Conservation (phyloP, 2,329 filamentous ascomycete species). For the Colletotrichum salicis region DNA sequence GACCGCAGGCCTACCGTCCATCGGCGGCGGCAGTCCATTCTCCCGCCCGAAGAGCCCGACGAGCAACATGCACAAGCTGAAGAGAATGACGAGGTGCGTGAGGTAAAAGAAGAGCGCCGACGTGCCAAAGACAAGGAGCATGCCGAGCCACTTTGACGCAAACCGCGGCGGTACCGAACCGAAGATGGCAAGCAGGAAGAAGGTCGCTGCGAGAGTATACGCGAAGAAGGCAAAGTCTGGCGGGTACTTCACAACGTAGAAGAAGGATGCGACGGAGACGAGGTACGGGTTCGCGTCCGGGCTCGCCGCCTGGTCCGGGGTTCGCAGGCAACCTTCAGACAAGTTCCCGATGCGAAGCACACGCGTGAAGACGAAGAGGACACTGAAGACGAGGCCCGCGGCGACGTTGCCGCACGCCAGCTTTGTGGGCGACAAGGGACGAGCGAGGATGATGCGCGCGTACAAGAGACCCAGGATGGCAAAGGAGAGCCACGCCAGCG, state of each 20-base stretch:
- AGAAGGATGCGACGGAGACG: slow-evolving; percentile 52
- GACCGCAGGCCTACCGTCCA: slow-evolving; percentile 39
- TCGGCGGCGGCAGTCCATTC: slow-evolving; percentile 40
- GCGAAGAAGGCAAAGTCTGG: slow-evolving; percentile 59
- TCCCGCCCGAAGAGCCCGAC: slow-evolving; percentile 49
- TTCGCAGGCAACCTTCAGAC: slow-evolving; percentile 54
- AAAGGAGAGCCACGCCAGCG: slow-evolving; percentile 59
- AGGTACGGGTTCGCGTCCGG: slow-evolving; percentile 53
- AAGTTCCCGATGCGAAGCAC: slow-evolving; percentile 55
- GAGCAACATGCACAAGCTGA: slow-evolving; percentile 40
- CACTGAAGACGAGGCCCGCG: slow-evolving; percentile 44
- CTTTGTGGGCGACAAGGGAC: slow-evolving; percentile 43
- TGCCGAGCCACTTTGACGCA: slow-evolving; percentile 43
- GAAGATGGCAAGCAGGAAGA: slow-evolving; percentile 52
- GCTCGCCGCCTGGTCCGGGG: slow-evolving; percentile 47
- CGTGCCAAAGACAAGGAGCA: slow-evolving; percentile 56
- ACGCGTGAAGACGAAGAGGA: slow-evolving; percentile 54
- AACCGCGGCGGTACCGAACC: slow-evolving; percentile 44
- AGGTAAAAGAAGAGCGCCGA: slow-evolving; percentile 60
- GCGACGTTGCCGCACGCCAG: slow-evolving; percentile 43
- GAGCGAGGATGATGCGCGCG: slow-evolving; percentile 49
- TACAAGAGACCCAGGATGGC: slow-evolving; percentile 56
- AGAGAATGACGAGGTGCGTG: slow-evolving; percentile 49
- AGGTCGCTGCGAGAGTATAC: slow-evolving; percentile 51
- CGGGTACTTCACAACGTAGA: slow-evolving; percentile 59